These are phyloP conservation scores for Starmerella potacharoeniae DNA, from an alignment of 805 yeast genomes.

Conservation along the genomic window DNA sequence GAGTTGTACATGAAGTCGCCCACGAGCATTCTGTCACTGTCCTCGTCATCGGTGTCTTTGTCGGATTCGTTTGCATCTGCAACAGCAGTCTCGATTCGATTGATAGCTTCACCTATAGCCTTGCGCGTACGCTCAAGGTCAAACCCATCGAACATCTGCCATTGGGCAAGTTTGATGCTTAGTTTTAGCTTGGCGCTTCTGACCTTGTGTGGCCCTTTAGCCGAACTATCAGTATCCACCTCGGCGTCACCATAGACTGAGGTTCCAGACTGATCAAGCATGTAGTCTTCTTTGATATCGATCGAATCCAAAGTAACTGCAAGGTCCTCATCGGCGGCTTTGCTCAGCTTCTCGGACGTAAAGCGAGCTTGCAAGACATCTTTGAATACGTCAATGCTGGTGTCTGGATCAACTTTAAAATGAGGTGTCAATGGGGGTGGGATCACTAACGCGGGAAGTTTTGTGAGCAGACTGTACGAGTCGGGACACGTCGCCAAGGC, in stretches of 20 bases:
- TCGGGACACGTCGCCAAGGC: constrained; percentile 6
- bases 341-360: background rate
- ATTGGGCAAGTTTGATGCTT: constrained; percentile 21
- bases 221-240: too few relatives aligned
- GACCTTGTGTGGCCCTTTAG: background rate
- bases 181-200: background rate
- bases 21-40: constrained; percentile 26
- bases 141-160: constrained; percentile 70
- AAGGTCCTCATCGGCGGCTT: background rate
- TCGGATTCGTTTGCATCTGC: constrained; percentile 19
- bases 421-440: constrained; percentile 1
- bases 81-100: constrained; percentile 39
- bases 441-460: background rate
- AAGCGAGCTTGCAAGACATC: background rate
- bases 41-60: constrained; percentile 15
- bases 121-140: constrained; percentile 78
- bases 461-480: background rate
- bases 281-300: constrained; percentile 20
- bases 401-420: constrained; percentile 2
- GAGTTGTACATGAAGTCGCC: constrained; percentile 69
- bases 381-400: constrained; percentile 2
- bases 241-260: background rate
- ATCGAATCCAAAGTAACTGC: constrained; percentile 1
- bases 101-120: constrained; percentile 53
- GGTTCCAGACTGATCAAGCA: background rate